phyloP scores from a whole-genome alignment of 176 grass and related monocot species.

The Oryza brachyantha region DNA sequence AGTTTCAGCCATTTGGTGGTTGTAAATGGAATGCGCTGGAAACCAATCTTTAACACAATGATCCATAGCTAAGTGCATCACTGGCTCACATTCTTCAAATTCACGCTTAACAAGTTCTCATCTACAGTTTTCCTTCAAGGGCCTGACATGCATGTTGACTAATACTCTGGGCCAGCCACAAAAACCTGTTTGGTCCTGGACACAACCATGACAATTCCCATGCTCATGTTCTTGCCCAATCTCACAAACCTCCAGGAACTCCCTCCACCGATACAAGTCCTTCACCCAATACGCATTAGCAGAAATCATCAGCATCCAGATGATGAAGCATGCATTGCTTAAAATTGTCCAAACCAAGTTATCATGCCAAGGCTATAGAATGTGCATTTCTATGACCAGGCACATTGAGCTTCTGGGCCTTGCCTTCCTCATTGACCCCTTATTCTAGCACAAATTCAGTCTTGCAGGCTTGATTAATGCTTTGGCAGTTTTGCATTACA shows the following conservation, averaged over 20 bases:
- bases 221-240: not conserved
- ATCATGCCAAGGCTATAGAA: not conserved
- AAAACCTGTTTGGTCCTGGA: not conserved
- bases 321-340: not conserved
- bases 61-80: not conserved
- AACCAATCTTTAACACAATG: not conserved
- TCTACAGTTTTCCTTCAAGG: not conserved
- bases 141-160: not conserved
- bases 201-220: not conserved
- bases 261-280: not conserved
- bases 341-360: not conserved
- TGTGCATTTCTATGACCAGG: not conserved
- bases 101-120: not conserved
- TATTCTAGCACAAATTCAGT: not conserved
- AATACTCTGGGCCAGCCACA: not conserved
- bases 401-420: not conserved
- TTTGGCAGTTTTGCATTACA: not conserved
- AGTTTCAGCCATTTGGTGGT: conserved; percentile 6
- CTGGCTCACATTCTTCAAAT: not conserved
- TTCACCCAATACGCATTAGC: not conserved
- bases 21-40: not conserved
- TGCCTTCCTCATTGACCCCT: not conserved
- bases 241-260: not conserved
- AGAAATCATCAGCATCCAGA: not conserved
- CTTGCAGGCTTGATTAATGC: not conserved